These are phyloP conservation scores for Peniophora sp. DNA, from an alignment of 1,284 basidiomycete genomes.

Conservation along the genomic window DNA sequence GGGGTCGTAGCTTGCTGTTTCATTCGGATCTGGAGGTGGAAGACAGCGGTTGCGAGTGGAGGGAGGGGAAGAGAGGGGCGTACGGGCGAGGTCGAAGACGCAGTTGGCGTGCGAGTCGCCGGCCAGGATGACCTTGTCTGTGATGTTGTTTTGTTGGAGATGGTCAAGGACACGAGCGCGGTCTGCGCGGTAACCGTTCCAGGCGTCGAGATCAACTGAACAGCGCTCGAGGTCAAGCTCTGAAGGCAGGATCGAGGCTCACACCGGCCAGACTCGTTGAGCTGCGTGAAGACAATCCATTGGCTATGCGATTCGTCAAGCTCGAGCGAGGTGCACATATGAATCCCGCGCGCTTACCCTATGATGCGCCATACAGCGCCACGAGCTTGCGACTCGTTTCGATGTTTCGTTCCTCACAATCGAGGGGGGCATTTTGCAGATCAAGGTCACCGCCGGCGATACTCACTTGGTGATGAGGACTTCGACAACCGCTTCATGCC, in stretches of 20 bases:
- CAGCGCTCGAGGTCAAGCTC: not conserved
- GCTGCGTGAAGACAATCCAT: constrained; percentile 47
- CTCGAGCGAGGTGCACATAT: too few relatives aligned
- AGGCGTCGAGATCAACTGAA: constrained; percentile 36
- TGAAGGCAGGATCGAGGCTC: constrained; percentile 10
- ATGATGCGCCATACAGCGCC: constrained; percentile 55
- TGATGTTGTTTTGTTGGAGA: constrained; percentile 43
- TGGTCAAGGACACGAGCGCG: constrained; percentile 49
- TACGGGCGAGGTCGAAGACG: constrained; percentile 50
- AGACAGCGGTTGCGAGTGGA: not conserved
- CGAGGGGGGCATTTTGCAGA: constrained; percentile 74
- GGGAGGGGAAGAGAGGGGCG: constrained; percentile 14
- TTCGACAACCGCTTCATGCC: constrained; percentile 43
- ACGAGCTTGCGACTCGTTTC: constrained; percentile 36
- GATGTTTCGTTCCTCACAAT: constrained; percentile 72
- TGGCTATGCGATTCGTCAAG: constrained; percentile 27
- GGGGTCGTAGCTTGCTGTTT: constrained; percentile 49
- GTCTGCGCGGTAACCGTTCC: constrained; percentile 59
- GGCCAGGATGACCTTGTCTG: constrained; percentile 51
- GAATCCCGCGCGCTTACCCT: constrained; percentile 37
- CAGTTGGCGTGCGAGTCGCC: constrained; percentile 65
- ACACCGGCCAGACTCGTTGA: constrained; percentile 34
- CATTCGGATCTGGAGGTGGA: constrained; percentile 36
- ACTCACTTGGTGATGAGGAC: constrained; percentile 70
- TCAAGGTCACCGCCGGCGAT: constrained; percentile 75